Base-by-base conservation (phyloP, 1,284 basidiomycete genomes). In the Puccinia triticina region DNA sequence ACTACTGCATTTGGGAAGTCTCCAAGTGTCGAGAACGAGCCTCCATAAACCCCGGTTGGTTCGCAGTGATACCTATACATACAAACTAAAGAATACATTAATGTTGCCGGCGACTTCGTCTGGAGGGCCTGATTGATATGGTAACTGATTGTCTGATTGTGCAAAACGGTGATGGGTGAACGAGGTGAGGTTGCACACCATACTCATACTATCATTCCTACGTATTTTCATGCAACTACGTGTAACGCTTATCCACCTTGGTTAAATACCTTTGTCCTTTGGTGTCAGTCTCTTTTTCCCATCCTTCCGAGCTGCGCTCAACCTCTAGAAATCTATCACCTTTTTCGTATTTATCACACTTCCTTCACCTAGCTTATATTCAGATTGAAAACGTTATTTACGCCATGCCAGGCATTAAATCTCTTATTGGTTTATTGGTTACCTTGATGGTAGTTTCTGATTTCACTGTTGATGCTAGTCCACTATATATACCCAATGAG, bases 231-330 rank as follows among this genome's bases (percentile, higher is more conserved):
- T 61, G 59, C 16, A 10, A 34, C 32, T n/a, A 23, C 21, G 37
- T 66, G 34, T 2, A 29, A 32, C 64, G 40, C 64, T 66, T 21
- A 66, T 40, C 64, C 37, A 50, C 8, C 48, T 50, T 7, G 64
- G 21, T 40, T 43, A 66, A 66, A 40, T 43, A 66, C 40, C 64
- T 40, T 66, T 66, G 0, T 32, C 4, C 64, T 23, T n/a, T 43
- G 5, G 37, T 8, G 21, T 21, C 37, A 10, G 23, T n/a, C n/a
- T 43, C 23, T 32, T 37, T n/a, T 43, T 40, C 64, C 21, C 64
- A 66, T 66, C 16, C 21, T 66, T 23, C 21, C 37, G 64, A 66
- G 64, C 64, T 66, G 64, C 64, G 64, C 64, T 66, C 64, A 37
- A 66, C 37, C 64, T 37, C 7, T 23, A 37, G 12, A 18, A 34